Base-by-base conservation (phyloP, 441 rosid genomes). In the Pelargonium fulgidum region DNA sequence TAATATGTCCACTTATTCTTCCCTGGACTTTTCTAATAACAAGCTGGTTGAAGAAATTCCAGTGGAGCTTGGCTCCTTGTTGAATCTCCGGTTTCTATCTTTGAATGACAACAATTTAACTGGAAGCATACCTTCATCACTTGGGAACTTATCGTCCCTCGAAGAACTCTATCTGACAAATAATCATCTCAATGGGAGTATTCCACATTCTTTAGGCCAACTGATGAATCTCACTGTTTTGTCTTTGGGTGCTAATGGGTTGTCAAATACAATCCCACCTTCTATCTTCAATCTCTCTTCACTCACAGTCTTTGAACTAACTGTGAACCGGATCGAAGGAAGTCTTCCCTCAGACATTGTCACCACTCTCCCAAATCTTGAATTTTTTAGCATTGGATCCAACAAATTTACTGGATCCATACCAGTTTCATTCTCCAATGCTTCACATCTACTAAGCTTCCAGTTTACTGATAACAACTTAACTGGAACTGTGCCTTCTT, bases 271-370 rank as follows among this genome's bases (percentile, higher is more conserved):
- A 0, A 61, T 81, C 45, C 85, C 81, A 14, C 68, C 70, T 3
- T 76, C 76, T 0, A n/a, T 78, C 3, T 78, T 39, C 70, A 78
- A 81, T 67, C 72, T 78, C 58, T 39, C 84, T 7, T 61, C 70
- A 1, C 6, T 75, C 4, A 10, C 8, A 17, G 0, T 0, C 7
- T 20, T 66, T 0, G n/a, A 44, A 3, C 4, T 73, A 14, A 4
- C 11, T 0, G 3, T 2, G 1, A 75, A 81, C 58, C 68, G 41
- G n/a, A 42, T 81, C 47, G 10, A 13, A 4, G 80, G 82, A 3
- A 41, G 0, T 11, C 72, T 74, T 22, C 81, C 82, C 0, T 33
- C 66, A 7, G 33, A 63, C 68, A 10, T 79, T 10, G 68, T 62
- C 2, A 59, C 5, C 68, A 39, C 26, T 3, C 76, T 76, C 44